phyloP scores from a whole-genome alignment of 1,139 yeast species.

The Suhomyces ambrosiae region DNA sequence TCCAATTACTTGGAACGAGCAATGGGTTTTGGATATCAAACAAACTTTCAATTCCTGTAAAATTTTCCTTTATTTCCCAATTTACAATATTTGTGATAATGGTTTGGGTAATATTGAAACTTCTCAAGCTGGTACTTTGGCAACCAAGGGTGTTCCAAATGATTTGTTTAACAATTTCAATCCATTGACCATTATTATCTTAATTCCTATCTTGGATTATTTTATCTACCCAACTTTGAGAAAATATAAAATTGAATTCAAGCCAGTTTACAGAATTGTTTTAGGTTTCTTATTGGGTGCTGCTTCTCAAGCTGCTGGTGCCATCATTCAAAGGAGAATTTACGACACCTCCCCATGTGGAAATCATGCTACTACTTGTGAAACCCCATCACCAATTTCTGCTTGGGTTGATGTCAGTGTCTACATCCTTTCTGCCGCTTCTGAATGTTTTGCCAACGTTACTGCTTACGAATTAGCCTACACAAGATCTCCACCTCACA shows the following conservation, averaged over 20 bases:
- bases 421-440: constrained; percentile 59
- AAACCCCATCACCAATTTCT: constrained; percentile 47
- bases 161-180: constrained; percentile 70
- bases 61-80: constrained; percentile 62
- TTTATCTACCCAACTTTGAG: constrained; percentile 61
- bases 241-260: constrained; percentile 41
- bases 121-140: constrained; percentile 68
- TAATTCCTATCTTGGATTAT: constrained; percentile 65
- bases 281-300: constrained; percentile 41
- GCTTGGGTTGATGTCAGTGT: constrained; percentile 59
- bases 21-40: constrained; percentile 63
- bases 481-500: constrained; percentile 64
- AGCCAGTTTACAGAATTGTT: constrained; percentile 39
- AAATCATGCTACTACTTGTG: constrained; percentile 48
- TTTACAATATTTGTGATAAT: constrained; percentile 65
- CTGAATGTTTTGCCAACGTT: constrained; percentile 69
- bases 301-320: constrained; percentile 44
- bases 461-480: constrained; percentile 74
- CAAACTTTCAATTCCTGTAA: constrained; percentile 62
- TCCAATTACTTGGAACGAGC: constrained; percentile 51
- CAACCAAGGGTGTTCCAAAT: constrained; percentile 68
- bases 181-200: constrained; percentile 63
- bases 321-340: constrained; percentile 38
- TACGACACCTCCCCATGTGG: constrained; percentile 45
- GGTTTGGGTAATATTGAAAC: constrained; percentile 66